Conservation (phyloP, 2,329 filamentous ascomycete species). For the Diaporthe sp. region DNA sequence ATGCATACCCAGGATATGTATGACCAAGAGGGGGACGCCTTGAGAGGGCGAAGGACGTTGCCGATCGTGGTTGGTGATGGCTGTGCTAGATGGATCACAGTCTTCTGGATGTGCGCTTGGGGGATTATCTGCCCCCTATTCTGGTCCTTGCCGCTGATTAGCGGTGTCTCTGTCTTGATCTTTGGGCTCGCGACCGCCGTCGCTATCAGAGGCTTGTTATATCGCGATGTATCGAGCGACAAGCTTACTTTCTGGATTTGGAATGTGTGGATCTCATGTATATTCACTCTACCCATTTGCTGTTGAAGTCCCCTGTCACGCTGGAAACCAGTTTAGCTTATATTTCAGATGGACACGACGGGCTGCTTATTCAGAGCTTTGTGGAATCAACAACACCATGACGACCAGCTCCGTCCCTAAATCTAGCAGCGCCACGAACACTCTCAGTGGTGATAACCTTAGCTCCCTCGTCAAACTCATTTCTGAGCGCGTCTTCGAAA, state of each 20-base stretch:
- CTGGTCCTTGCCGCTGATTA: background rate
- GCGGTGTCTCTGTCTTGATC: background rate
- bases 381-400: background rate
- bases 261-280: conserved; percentile 45
- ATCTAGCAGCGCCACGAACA: background rate
- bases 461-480: background rate
- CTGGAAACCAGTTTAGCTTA: no score
- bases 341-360: no score
- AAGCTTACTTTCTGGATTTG: conserved; percentile 45
- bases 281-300: background rate
- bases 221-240: conserved; percentile 40
- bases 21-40: conserved; percentile 45
- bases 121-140: background rate
- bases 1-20: conserved; percentile 47
- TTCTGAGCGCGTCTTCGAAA: background rate
- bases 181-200: background rate
- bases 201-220: conserved; percentile 36
- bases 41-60: conserved; percentile 42
- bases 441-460: background rate
- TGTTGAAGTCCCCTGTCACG: background rate
- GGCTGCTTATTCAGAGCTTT: background rate
- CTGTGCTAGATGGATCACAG: conserved; percentile 2
- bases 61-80: conserved; percentile 41
- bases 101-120: conserved; percentile 13
- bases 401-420: background rate